phyloP scores from a whole-genome alignment of 768 basidiomycete species.

The Lactarius vividus region DNA sequence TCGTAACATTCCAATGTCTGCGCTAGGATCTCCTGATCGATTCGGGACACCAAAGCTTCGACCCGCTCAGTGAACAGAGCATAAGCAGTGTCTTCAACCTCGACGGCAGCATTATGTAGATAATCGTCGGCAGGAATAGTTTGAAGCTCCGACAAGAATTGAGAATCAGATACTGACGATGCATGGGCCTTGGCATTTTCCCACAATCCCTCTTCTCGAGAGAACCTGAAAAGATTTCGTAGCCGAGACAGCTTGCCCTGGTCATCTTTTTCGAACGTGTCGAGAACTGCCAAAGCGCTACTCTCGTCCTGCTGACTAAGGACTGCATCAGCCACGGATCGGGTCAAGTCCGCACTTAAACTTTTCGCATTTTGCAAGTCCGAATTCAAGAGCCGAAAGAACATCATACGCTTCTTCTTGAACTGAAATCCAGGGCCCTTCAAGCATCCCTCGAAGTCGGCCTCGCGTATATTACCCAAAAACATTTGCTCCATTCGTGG shows the following conservation, averaged over 20 bases:
- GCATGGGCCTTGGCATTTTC: neutral
- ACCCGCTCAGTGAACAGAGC: neutral
- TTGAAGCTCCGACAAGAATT: conserved; percentile 5
- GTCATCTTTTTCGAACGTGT: neutral
- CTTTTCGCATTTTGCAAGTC: neutral
- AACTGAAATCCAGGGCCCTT: neutral
- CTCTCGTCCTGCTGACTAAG: neutral
- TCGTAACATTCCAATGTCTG: conserved; percentile 9
- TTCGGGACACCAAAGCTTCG: neutral
- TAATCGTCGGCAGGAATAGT: neutral
- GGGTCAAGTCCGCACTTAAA: neutral
- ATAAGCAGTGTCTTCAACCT: neutral
- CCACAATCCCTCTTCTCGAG: conserved; percentile 2
- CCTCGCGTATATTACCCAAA: neutral
- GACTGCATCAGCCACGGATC: neutral
- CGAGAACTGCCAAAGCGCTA: neutral
- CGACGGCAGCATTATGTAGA: neutral
- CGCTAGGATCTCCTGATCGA: neutral
- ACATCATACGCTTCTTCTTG: neutral
- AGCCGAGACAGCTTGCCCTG: neutral
- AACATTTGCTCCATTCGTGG: neutral
- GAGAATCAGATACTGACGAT: neutral
- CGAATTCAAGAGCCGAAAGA: neutral
- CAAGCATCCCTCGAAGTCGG: neutral
- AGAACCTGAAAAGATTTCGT: neutral